These are phyloP conservation scores for Phialocephala subalpina DNA, from an alignment of 2,329 filamentous ascomycete species.

Conservation along the genomic window DNA sequence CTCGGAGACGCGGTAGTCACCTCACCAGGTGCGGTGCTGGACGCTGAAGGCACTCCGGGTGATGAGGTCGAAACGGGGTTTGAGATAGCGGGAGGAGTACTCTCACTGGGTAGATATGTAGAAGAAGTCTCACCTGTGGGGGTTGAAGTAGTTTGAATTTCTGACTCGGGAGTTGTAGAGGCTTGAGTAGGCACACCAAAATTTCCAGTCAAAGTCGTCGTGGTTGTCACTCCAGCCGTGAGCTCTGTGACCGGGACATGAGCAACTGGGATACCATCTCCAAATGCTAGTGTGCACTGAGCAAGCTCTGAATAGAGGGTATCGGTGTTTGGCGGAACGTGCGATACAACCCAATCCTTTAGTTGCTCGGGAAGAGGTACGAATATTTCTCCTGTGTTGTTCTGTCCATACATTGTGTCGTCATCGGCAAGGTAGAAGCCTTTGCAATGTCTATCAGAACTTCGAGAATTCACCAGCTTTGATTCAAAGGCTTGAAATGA, in stretches of 20 bases:
- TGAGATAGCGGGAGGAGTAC: too few relatives aligned
- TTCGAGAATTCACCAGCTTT: too few relatives aligned
- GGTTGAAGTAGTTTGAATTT: too few relatives aligned
- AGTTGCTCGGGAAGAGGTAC: slow-evolving; percentile 19
- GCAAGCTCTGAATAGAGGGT: slow-evolving; percentile 14
- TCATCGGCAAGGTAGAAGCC: slow-evolving; percentile 22
- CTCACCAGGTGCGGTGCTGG: not conserved
- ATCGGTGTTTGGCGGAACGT: slow-evolving; percentile 15
- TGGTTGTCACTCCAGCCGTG: slow-evolving; percentile 12
- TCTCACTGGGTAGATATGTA: too few relatives aligned
- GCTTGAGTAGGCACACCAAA: not conserved
- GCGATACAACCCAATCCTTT: slow-evolving; percentile 21
- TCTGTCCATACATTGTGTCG: slow-evolving; percentile 12
- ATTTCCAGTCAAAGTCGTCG: slow-evolving; percentile 23
- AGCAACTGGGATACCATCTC: slow-evolving; percentile 26
- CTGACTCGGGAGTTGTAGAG: not conserved
- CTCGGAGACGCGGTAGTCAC: not conserved
- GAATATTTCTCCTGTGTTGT: slow-evolving; percentile 17
- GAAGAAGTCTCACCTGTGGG: too few relatives aligned
- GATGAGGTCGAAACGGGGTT: too few relatives aligned
- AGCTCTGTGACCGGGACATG: slow-evolving; percentile 28
- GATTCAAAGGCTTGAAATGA: not conserved
- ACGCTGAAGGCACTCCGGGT: not conserved
- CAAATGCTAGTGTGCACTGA: slow-evolving; percentile 20
- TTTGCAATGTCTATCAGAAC: not conserved